Evolutionary conservation across 1,284 basidiomycete species (phyloP).

Genomic region (Sparassis latifolia): DNA sequence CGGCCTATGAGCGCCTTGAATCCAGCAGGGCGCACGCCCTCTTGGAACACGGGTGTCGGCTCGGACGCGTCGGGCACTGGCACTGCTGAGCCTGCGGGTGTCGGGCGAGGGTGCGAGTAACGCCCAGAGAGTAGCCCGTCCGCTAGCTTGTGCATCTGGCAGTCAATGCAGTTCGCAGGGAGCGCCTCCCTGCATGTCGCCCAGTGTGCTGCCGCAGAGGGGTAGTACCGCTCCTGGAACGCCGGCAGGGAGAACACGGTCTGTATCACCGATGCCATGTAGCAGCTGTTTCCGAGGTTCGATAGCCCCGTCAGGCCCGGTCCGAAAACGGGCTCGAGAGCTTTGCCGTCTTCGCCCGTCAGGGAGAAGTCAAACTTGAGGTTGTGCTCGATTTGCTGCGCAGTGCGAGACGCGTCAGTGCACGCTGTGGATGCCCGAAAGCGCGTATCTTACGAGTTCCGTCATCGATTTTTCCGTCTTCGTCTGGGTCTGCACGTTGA

Average conservation of each 20-base stretch:
- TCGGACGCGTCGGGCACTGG: conserved; percentile 24
- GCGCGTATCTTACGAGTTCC: conserved; percentile 60
- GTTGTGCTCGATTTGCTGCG: conserved; percentile 94
- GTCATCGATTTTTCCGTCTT: conserved; percentile 99
- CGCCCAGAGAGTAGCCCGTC: conserved; percentile 92
- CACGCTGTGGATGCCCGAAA: too few species aligned
- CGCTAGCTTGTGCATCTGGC: conserved; percentile 90
- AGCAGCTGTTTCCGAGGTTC: conserved; percentile 97
- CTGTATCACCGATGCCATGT: conserved; percentile 94
- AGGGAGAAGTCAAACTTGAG: conserved; percentile 93
- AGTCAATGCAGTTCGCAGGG: conserved; percentile 87
- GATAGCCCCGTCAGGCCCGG: conserved; percentile 84
- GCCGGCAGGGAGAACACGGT: conserved; percentile 76
- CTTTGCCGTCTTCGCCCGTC: conserved; percentile 84
- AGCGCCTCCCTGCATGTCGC: conserved; percentile 59
- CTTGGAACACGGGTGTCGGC: conserved; percentile 69
- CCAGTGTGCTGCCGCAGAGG: conserved; percentile 53
- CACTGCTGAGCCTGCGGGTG: conserved; percentile 13
- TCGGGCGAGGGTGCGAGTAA: conserved; percentile 66
- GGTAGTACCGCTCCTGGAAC: conserved; percentile 74
- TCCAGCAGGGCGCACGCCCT: conserved; percentile 76
- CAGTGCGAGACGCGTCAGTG: too few species aligned
- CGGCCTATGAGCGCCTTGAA: conserved; percentile 91
- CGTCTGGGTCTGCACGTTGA: conserved; percentile 75
- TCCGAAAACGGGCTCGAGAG: conserved; percentile 86